These are phyloP conservation scores for Lentinula sp. DNA, from an alignment of 768 basidiomycete genomes.

Conservation along the genomic window DNA sequence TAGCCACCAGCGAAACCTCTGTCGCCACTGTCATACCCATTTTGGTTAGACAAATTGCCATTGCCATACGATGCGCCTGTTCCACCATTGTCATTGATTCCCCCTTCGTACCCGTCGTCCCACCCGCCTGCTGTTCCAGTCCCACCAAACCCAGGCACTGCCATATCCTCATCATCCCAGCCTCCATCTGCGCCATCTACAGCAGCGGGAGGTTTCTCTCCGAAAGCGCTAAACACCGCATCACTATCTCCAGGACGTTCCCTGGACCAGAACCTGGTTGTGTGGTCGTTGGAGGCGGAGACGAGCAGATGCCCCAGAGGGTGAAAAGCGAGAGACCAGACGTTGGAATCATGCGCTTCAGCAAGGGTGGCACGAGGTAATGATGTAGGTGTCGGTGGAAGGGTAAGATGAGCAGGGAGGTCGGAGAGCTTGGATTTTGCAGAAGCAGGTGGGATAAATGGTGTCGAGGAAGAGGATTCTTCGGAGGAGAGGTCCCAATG, in stretches of 20 bases:
- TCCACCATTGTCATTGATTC: slow-evolving; percentile 19
- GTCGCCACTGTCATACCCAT: slow-evolving; percentile 17
- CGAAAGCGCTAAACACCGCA: slow-evolving; percentile 66
- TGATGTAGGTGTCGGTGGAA: slow-evolving; percentile 30
- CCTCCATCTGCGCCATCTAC: slow-evolving; percentile 46
- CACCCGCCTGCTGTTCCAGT: slow-evolving; percentile 23
- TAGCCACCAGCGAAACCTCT: slow-evolving; percentile 2
- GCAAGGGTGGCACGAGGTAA: slow-evolving; percentile 78
- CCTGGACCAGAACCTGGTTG: slow-evolving; percentile 97
- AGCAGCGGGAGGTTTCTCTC: slow-evolving; percentile 70
- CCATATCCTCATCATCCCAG: slow-evolving; percentile 70
- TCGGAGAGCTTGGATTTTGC: slow-evolving; percentile 15
- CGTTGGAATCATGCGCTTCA: slow-evolving; percentile 97
- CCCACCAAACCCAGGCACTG: slow-evolving; percentile 71
- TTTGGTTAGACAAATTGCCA: slow-evolving; percentile 12
- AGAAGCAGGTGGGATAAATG: slow-evolving; percentile 15
- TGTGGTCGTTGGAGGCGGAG: slow-evolving; percentile 95
- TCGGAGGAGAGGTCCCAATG: slow-evolving; percentile 87
- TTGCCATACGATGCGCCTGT: slow-evolving; percentile 15
- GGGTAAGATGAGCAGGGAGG: slow-evolving; percentile 11
- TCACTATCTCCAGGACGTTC: slow-evolving; percentile 80
- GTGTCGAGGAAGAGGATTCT: slow-evolving; percentile 29
- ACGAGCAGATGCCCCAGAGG: slow-evolving; percentile 94
- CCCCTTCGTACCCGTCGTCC: slow-evolving; percentile 32
- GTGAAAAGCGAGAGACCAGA: slow-evolving; percentile 94